phyloP scores from a whole-genome alignment of 441 rosid species.

The Arabidopsis hybrid region DNA sequence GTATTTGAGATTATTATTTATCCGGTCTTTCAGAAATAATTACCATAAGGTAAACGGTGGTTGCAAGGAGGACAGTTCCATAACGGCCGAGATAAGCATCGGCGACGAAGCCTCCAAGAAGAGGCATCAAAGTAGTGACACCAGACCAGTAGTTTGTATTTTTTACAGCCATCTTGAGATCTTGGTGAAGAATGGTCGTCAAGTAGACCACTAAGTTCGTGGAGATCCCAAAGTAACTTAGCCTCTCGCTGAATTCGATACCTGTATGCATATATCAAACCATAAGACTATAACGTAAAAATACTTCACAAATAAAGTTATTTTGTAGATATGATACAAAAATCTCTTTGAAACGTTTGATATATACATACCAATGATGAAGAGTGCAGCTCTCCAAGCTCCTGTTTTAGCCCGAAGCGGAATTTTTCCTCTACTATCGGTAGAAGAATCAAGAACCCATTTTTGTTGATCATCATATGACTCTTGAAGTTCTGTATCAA shows the following conservation, averaged over 20 bases:
- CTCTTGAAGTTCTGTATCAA: conserved; percentile 35
- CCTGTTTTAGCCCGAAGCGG: conserved; percentile 84
- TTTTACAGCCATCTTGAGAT: conserved; percentile 79
- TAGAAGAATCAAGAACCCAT: conserved; percentile 90
- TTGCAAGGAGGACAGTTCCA: conserved; percentile 64
- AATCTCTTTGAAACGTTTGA: not conserved
- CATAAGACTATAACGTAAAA: conserved; percentile 35
- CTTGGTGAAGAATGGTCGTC: conserved; percentile 79
- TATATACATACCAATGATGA: conserved; percentile 71
- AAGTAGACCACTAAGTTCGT: conserved; percentile 84
- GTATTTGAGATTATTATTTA: not conserved
- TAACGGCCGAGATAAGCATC: conserved; percentile 90
- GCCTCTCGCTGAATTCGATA: conserved; percentile 90
- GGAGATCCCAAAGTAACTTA: conserved; percentile 89
- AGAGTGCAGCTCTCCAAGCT: conserved; percentile 90
- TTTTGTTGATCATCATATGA: conserved; percentile 51
- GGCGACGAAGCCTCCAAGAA: conserved; percentile 88
- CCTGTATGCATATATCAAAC: conserved; percentile 60
- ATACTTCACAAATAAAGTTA: not conserved
- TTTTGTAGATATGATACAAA: not conserved
- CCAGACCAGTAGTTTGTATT: conserved; percentile 92
- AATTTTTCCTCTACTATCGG: conserved; percentile 69
- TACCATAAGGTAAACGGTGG: conserved; percentile 72
- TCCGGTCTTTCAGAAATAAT: conserved; percentile 21
- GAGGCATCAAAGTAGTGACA: conserved; percentile 90